phyloP scores from a whole-genome alignment of 2,329 filamentous ascomycete genomes.

The Capronia epimyces region DNA sequence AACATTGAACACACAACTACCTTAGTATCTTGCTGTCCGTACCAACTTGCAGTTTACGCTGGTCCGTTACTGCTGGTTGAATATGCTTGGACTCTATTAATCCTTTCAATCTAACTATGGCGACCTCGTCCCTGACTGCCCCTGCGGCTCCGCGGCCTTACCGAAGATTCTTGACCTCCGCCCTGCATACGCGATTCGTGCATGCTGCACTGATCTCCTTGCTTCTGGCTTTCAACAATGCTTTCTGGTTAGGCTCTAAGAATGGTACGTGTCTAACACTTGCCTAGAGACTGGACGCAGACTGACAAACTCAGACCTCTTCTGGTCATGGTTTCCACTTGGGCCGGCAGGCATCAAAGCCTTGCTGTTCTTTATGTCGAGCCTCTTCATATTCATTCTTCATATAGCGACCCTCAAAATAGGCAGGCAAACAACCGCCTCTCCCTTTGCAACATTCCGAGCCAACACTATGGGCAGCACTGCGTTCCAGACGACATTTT shows the following conservation, averaged over 20 bases:
- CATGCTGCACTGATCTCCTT: conserved; percentile 67
- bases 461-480: conserved; percentile 53
- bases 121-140: conserved; percentile 6
- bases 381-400: conserved; percentile 72
- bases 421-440: conserved; percentile 64
- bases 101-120: conserved; percentile 6
- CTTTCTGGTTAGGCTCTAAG: conserved; percentile 64
- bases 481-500: conserved; percentile 64
- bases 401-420: conserved; percentile 79
- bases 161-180: conserved; percentile 85
- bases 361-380: conserved; percentile 67
- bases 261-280: conserved; percentile 32
- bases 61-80: conserved; percentile 18
- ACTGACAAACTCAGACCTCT: conserved; percentile 44
- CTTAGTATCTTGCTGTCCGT: no score
- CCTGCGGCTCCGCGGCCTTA: conserved; percentile 48
- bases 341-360: conserved; percentile 70
- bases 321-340: conserved; percentile 84
- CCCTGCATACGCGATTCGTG: conserved; percentile 79
- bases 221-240: conserved; percentile 65
- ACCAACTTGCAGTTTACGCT: conserved; percentile 11
- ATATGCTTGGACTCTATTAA: conserved; percentile 7
- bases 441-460: conserved; percentile 60
- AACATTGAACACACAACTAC: no score
- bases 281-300: neutral